Conservation (phyloP, 2,329 filamentous ascomycete genomes). For the Fusarium ambrosium region DNA sequence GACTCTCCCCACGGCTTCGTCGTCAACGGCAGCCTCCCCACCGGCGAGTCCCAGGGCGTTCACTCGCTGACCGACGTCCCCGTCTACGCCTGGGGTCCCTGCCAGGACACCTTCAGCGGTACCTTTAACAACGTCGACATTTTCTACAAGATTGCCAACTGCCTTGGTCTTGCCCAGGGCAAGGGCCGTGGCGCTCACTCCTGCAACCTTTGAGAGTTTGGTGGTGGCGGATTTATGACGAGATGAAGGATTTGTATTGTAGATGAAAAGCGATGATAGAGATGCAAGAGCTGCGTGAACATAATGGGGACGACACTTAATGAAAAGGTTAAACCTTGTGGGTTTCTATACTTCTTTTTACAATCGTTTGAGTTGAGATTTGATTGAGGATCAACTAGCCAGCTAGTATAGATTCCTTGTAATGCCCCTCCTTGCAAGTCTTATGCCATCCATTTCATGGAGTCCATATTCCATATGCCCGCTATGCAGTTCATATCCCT, state of each 20-base stretch:
- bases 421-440: neutral
- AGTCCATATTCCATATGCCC: neutral
- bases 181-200: conserved; percentile 39
- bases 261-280: conserved; percentile 19
- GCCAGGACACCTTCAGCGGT: conserved; percentile 81
- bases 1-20: conserved; percentile 77
- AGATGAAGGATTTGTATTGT: conserved; percentile 37
- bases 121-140: conserved; percentile 79
- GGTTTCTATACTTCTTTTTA: neutral
- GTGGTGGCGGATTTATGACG: conserved; percentile 33
- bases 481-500: neutral
- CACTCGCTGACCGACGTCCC: conserved; percentile 84
- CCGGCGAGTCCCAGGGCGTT: conserved; percentile 74
- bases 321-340: conserved; percentile 10
- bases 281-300: conserved; percentile 35
- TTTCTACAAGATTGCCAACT: conserved; percentile 80
- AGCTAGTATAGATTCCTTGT: conserved; percentile 10
- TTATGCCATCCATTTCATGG: neutral
- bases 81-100: conserved; percentile 83
- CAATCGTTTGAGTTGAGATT: neutral
- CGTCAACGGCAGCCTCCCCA: conserved; percentile 80
- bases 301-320: conserved; percentile 7
- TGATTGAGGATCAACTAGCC: conserved; percentile 7
- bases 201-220: conserved; percentile 32
- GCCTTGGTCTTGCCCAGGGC: conserved; percentile 67